A percentile compares a stretch with the other conserved stretches of the same genome.
Conservation (phyloP, 2,329 filamentous ascomycete genomes). For the Aureobasidium sp. region DNA sequence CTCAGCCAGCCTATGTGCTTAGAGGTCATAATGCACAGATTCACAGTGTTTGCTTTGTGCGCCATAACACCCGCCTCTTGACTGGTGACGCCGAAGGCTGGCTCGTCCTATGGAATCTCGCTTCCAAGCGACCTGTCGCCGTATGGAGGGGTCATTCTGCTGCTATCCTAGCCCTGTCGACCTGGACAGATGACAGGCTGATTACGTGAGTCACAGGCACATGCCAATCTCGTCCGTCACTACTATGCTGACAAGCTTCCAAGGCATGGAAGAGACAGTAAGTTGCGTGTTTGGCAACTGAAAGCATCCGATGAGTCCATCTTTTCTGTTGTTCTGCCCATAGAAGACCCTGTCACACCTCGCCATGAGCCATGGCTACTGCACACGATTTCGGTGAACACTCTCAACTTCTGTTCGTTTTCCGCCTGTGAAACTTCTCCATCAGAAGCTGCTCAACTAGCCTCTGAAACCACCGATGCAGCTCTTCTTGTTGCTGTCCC, state of each 20-base stretch:
- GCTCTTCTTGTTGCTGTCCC: slow-evolving; percentile 68
- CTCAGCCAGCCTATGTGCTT: slow-evolving; percentile 62
- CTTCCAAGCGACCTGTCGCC: slow-evolving; percentile 69
- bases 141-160: slow-evolving; percentile 82
- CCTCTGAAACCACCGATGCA: background rate
- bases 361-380: slow-evolving; percentile 72
- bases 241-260: background rate
- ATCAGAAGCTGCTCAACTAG: slow-evolving; percentile 2
- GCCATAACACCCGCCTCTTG: slow-evolving; percentile 65
- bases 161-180: slow-evolving; percentile 66
- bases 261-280: slow-evolving; percentile 87
- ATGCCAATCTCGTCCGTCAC: background rate
- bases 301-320: slow-evolving; percentile 51
- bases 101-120: slow-evolving; percentile 77
- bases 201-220: slow-evolving; percentile 63
- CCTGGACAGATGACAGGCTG: slow-evolving; percentile 65
- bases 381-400: slow-evolving; percentile 77
- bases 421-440: slow-evolving; percentile 45
- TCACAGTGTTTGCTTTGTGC: slow-evolving; percentile 67
- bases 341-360: slow-evolving; percentile 51
- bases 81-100: slow-evolving; percentile 89
- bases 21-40: slow-evolving; percentile 79
- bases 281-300: slow-evolving; percentile 77
- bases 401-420: slow-evolving; percentile 92
- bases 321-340: slow-evolving; percentile 63